These are phyloP conservation scores for Triticum timopheevii DNA, from an alignment of 176 grass and related monocot species.

Conservation along the genomic window DNA sequence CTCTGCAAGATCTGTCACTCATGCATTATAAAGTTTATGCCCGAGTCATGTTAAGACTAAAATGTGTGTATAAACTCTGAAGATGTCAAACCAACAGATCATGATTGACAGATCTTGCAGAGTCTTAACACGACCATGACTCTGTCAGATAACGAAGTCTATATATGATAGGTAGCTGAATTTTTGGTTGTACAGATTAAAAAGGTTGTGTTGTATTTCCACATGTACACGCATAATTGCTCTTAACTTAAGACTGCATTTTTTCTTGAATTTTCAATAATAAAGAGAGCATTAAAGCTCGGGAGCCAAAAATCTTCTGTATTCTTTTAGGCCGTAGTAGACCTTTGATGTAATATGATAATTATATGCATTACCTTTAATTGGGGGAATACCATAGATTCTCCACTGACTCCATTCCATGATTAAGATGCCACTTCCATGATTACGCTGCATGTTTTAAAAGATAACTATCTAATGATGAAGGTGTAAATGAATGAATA, in stretches of 20 bases:
- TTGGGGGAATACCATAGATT: neutral
- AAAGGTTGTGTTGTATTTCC: neutral
- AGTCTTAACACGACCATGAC: neutral
- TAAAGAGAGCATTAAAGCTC: neutral
- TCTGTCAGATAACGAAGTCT: neutral
- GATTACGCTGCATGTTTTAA: neutral
- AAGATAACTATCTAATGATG: neutral
- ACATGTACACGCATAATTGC: neutral
- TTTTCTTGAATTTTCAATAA: neutral
- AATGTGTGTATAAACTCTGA: neutral
- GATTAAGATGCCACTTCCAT: neutral
- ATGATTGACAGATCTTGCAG: neutral
- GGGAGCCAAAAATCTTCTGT: neutral
- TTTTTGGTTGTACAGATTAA: too few species aligned
- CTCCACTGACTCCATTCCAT: neutral
- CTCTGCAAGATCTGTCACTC: neutral
- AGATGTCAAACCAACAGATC: neutral
- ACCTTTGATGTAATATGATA: neutral
- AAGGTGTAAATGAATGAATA: neutral
- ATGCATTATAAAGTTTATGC: neutral
- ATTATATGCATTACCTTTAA: neutral
- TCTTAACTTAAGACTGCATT: neutral
- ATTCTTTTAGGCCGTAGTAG: neutral
- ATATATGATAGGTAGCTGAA: too few species aligned
- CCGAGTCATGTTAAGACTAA: neutral